Conservation (phyloP, 495 filamentous ascomycete species). For the Lasiosphaeriaceae sp. region DNA sequence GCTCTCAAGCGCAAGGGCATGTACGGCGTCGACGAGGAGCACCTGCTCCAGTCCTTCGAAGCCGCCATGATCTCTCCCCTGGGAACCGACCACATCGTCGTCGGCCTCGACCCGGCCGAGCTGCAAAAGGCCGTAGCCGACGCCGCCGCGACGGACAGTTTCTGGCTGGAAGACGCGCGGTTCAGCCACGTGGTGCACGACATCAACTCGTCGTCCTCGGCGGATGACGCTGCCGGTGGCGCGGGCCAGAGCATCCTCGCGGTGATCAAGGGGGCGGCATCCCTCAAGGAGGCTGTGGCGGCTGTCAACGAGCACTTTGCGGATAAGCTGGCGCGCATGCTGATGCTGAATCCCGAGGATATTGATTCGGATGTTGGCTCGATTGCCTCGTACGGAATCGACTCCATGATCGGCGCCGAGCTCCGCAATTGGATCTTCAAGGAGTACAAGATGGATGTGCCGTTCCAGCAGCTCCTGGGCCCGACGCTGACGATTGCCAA, state of each 20-base stretch:
- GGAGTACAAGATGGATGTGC: slow-evolving; percentile 36
- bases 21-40: slow-evolving; percentile 39
- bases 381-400: slow-evolving; percentile 39
- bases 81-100: slow-evolving; percentile 18
- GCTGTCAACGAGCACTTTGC: neutral
- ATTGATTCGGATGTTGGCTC: slow-evolving; percentile 17
- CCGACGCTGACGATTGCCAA: slow-evolving; percentile 14
- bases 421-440: slow-evolving; percentile 46
- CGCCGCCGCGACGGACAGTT: slow-evolving; percentile 15
- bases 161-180: slow-evolving; percentile 25
- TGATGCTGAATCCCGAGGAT: slow-evolving; percentile 25
- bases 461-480: slow-evolving; percentile 34
- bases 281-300: too few relatives aligned
- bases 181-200: slow-evolving; percentile 17
- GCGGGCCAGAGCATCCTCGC: too few relatives aligned
- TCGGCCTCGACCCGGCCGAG: slow-evolving; percentile 31
- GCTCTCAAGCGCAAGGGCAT: slow-evolving; percentile 31
- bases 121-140: slow-evolving; percentile 17
- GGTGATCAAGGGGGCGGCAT: too few relatives aligned
- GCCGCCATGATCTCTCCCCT: slow-evolving; percentile 17
- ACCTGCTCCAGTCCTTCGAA: slow-evolving; percentile 32
- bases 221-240: neutral
- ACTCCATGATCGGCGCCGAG: slow-evolving; percentile 47
- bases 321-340: slow-evolving; percentile 27
- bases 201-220: slow-evolving; percentile 11